Evolutionary conservation across 768 basidiomycete genomes (phyloP).

Genomic region (Dioszegia aurantiaca): DNA sequence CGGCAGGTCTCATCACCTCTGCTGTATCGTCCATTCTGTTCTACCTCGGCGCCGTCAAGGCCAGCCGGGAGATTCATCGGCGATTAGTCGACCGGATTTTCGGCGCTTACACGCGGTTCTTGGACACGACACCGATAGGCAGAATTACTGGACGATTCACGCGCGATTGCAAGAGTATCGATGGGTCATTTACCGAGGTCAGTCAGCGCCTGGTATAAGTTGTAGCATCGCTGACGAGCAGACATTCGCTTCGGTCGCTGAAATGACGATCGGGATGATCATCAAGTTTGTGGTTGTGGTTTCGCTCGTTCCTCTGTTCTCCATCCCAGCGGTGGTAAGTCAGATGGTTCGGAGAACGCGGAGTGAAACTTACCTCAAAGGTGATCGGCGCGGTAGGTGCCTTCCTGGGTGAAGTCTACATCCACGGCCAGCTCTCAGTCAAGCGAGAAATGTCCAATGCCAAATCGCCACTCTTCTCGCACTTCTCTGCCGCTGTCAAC

Average conservation of each 20-base stretch:
- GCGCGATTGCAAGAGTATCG: constrained; percentile 49
- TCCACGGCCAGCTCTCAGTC: constrained; percentile 60
- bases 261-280: constrained; percentile 37
- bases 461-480: constrained; percentile 58
- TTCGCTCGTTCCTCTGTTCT: constrained; percentile 44
- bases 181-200: constrained; percentile 43
- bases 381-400: constrained; percentile 54
- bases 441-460: constrained; percentile 62
- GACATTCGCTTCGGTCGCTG: constrained; percentile 36
- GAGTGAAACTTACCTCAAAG: constrained; percentile 12
- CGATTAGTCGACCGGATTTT: constrained; percentile 44
- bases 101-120: constrained; percentile 40
- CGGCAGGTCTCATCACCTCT: constrained; percentile 28
- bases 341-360: background rate
- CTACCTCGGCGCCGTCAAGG: constrained; percentile 47
- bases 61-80: constrained; percentile 39
- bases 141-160: constrained; percentile 49
- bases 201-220: background rate
- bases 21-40: constrained; percentile 26
- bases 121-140: constrained; percentile 45
- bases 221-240: constrained; percentile 15
- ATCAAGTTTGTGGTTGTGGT: constrained; percentile 46
- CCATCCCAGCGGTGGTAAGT: constrained; percentile 39
- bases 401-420: constrained; percentile 58
- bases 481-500: constrained; percentile 61